These are phyloP conservation scores for Penicillium mononematosum DNA, from an alignment of 495 filamentous ascomycete species.

Conservation along the genomic window DNA sequence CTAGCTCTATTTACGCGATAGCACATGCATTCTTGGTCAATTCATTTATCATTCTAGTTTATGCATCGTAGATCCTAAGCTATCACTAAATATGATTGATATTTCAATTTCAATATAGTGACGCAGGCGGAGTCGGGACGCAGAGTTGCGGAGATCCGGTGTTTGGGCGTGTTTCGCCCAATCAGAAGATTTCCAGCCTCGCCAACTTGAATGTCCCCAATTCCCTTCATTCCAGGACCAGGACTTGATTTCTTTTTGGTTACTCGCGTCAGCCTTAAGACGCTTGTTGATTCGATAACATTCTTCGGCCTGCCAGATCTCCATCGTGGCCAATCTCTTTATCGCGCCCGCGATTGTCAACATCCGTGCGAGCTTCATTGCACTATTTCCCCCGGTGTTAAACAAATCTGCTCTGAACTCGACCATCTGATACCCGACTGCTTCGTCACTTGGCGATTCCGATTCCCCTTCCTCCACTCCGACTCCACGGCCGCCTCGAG, in stretches of 20 bases:
- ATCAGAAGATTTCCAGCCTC: constrained; percentile 28
- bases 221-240: constrained; percentile 14
- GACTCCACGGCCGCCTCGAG: background rate
- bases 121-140: constrained; percentile 8
- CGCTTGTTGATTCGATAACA: constrained; percentile 8
- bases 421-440: background rate
- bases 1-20: constrained; percentile 20
- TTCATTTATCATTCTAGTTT: background rate
- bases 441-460: background rate
- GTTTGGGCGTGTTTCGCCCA: constrained; percentile 21
- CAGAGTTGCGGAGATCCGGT: constrained; percentile 19
- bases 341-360: constrained; percentile 5
- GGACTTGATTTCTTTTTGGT: background rate
- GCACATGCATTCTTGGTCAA: constrained; percentile 9
- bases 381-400: constrained; percentile 11
- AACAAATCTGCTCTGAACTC: constrained; percentile 2
- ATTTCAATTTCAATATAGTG: background rate
- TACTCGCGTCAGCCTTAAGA: too few species aligned
- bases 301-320: constrained; percentile 5
- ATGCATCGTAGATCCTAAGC: background rate
- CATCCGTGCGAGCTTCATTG: constrained; percentile 11
- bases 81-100: background rate
- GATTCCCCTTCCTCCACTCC: background rate
- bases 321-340: constrained; percentile 9
- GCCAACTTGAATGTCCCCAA: constrained; percentile 17